These are phyloP conservation scores for Colletotrichum sp. DNA, from an alignment of 2,329 filamentous ascomycete genomes.

Conservation along the genomic window DNA sequence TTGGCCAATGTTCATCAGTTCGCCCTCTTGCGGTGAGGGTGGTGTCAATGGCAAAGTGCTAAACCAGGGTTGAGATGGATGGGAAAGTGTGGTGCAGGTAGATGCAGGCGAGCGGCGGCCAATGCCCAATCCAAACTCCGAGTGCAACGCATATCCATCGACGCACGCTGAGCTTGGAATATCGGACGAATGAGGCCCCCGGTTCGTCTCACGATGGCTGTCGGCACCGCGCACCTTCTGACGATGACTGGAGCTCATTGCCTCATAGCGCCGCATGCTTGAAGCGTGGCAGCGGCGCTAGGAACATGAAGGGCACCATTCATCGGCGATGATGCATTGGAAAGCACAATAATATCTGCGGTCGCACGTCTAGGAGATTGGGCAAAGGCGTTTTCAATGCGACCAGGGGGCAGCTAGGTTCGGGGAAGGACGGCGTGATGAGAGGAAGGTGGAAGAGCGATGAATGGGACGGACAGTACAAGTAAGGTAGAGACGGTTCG, in stretches of 20 bases:
- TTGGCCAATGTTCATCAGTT: neutral
- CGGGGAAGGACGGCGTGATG: neutral
- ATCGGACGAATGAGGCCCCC: constrained; percentile 17
- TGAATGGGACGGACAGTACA: neutral
- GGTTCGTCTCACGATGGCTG: constrained; percentile 8
- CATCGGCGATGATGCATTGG: constrained; percentile 17
- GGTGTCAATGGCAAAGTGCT: neutral
- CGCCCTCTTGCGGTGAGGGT: neutral
- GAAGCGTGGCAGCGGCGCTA: constrained; percentile 16
- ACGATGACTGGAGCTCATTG: constrained; percentile 17
- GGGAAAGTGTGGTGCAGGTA: neutral
- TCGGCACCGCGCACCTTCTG: constrained; percentile 9
- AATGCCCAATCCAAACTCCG: neutral
- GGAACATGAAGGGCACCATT: neutral
- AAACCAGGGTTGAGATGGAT: neutral
- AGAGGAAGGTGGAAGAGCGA: neutral
- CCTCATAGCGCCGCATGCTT: constrained; percentile 8
- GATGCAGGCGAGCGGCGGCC: neutral
- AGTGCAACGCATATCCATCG: constrained; percentile 6
- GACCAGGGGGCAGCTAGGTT: neutral
- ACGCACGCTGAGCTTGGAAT: neutral
- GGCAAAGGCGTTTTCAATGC: neutral
- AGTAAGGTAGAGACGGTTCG: neutral
- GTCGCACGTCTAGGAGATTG: constrained; percentile 1
- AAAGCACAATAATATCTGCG: neutral